Evolutionary conservation across 148 eudicot genomes (phyloP), one percentile per base, ranked within the genome.

Genomic region (Rheum nobile): DNA sequence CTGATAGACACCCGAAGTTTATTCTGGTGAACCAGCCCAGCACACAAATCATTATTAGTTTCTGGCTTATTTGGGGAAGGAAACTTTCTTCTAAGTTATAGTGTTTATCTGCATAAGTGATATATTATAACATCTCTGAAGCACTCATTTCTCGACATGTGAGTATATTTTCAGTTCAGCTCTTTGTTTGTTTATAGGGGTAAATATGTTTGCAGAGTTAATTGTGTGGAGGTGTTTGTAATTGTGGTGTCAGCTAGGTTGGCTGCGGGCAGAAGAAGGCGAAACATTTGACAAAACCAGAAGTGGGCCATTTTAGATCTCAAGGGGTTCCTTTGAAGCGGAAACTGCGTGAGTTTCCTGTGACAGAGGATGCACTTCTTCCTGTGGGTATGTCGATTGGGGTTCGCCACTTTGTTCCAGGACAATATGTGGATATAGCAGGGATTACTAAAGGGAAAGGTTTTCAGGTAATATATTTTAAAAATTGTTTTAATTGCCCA

Each of bases 391-490:
- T 88, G 6, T 65, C 86, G 28, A 79, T 95, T 69, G 86, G 86
- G 7, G 97, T 95, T 65, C 96, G 97, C 72, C 99, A 95, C 84
- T 95, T 95, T 77, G 83, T 95, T 86, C 97, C 99, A 8, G 97
- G 99, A 77, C 99, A 92, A 78, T 87, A 73, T 72, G 96, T 95
- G 57, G 99, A 95, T 78, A 82, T 95, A 78, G 84, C 96, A 26
- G 99, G 99, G 69, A 92, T 95, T 79, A 86, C 97, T 19, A 95
- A 75, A 87, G 99, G 99, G 43, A 95, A 95, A 80, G 99, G 99
- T 19, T 95, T 95, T 82, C 97, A 95, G 97, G 99, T 95, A 75
- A 4, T 16, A 16, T 63, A 32, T 5, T 31, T 61, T 31, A 0
- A 39, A 16, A 10, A 3, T 28, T 28, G 67, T 26, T 10, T 28